Conservation (phyloP, 1,284 basidiomycete genomes). For the Trichosporon sp. region DNA sequence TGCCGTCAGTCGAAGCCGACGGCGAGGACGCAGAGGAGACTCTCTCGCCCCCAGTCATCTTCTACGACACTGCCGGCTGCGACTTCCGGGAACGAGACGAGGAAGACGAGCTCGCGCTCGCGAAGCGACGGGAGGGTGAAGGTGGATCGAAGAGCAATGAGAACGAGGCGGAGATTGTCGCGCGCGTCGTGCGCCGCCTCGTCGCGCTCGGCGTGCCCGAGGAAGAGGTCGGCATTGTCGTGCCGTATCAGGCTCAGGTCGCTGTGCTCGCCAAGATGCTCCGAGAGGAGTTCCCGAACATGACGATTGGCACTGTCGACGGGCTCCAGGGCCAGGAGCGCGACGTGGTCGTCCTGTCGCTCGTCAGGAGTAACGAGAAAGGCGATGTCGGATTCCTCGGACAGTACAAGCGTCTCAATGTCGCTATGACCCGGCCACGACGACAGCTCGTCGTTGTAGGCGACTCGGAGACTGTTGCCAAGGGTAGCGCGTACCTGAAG, state of each 20-base stretch:
- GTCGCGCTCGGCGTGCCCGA: conserved; percentile 66
- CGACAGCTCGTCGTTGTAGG: conserved; percentile 86
- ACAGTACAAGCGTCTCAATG: conserved; percentile 83
- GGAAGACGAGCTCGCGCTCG: conserved; percentile 47
- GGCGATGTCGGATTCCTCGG: conserved; percentile 87
- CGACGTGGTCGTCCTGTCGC: conserved; percentile 71
- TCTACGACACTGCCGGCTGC: conserved; percentile 89
- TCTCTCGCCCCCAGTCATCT: conserved; percentile 72
- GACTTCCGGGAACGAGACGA: conserved; percentile 75
- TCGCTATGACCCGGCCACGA: conserved; percentile 89
- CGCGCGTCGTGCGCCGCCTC: conserved; percentile 70
- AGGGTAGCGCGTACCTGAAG: conserved; percentile 75
- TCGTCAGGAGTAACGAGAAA: conserved; percentile 77
- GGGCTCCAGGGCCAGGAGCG: conserved; percentile 86
- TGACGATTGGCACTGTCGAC: conserved; percentile 87
- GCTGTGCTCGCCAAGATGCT: conserved; percentile 68
- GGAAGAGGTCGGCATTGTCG: conserved; percentile 78
- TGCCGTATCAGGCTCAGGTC: conserved; percentile 93
- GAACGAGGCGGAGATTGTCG: conserved; percentile 83
- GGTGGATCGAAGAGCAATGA: conserved; percentile 78
- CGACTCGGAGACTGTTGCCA: conserved; percentile 78
- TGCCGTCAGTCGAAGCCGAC: conserved; percentile 54
- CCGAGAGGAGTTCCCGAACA: conserved; percentile 62
- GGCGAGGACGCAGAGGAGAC: conserved; percentile 61
- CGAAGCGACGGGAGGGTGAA: conserved; percentile 21